phyloP scores from a whole-genome alignment of 2,329 filamentous ascomycete genomes.

The Nigrospora oryzae region DNA sequence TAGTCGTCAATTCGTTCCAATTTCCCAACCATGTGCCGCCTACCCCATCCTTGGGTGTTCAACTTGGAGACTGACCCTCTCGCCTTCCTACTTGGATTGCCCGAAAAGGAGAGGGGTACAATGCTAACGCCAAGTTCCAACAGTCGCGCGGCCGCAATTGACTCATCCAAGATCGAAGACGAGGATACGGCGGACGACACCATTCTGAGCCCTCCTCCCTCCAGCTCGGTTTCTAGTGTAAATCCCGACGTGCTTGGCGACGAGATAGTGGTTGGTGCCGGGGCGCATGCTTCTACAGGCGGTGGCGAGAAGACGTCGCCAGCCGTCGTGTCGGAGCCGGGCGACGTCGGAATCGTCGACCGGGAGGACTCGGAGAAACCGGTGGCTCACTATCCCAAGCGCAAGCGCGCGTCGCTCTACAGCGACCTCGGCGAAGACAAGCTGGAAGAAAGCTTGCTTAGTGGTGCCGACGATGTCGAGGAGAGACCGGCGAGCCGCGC shows the following conservation, averaged over 20 bases:
- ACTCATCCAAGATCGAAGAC: slow-evolving; percentile 19
- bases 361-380: slow-evolving; percentile 26
- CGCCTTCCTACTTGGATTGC: too few species aligned
- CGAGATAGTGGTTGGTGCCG: slow-evolving; percentile 42
- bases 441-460: slow-evolving; percentile 26
- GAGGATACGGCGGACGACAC: slow-evolving; percentile 26
- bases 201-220: slow-evolving; percentile 35
- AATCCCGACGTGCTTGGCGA: slow-evolving; percentile 35
- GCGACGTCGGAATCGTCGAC: slow-evolving; percentile 36
- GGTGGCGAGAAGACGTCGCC: slow-evolving; percentile 30
- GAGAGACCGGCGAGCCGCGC: slow-evolving; percentile 7
- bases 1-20: too few species aligned
- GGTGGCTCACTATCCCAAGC: slow-evolving; percentile 39
- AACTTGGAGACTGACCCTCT: too few species aligned
- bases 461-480: slow-evolving; percentile 20
- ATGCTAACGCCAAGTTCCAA: slow-evolving; percentile 8
- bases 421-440: slow-evolving; percentile 40
- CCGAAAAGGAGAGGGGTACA: neutral
- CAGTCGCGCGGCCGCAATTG: slow-evolving; percentile 7
- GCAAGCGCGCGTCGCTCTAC: slow-evolving; percentile 44
- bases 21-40: too few species aligned
- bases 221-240: slow-evolving; percentile 29
- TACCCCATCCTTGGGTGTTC: too few species aligned
- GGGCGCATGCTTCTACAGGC: slow-evolving; percentile 14
- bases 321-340: slow-evolving; percentile 23